Evolutionary conservation across 139 green algal species (phyloP).

Genomic region (Astrephomene gubernaculifera): DNA sequence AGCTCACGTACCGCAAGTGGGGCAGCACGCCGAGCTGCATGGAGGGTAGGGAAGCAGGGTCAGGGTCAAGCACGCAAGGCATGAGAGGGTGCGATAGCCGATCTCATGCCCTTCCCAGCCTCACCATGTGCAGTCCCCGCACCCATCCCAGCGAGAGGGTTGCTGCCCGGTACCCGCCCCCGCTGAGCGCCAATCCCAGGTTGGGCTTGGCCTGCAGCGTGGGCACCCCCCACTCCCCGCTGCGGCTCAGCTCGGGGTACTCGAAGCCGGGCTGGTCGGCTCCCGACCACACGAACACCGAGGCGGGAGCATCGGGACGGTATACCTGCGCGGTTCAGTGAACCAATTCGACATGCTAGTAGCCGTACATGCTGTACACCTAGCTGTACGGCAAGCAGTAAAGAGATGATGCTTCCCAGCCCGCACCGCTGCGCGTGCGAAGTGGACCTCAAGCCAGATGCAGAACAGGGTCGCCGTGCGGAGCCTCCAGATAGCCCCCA

Average conservation of each 20-base stretch:
- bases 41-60: not conserved
- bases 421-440: no score
- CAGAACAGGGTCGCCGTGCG: no score
- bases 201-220: conserved; percentile 30
- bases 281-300: conserved; percentile 15
- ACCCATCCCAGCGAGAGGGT: conserved; percentile 42
- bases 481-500: no score
- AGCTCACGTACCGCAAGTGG: conserved; percentile 39
- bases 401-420: no score
- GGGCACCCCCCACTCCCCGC: conserved; percentile 39
- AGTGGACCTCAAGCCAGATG: no score
- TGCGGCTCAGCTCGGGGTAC: conserved; percentile 30
- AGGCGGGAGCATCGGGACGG: not conserved
- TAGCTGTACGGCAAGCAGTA: no score
- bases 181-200: conserved; percentile 47
- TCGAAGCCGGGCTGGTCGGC: conserved; percentile 17
- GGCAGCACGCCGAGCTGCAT: conserved; percentile 25
- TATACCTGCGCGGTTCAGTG: conserved; percentile 11
- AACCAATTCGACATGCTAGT: no score
- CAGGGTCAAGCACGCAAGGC: no score
- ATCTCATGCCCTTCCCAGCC: not conserved
- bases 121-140: conserved; percentile 38
- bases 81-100: not conserved
- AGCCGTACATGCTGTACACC: no score
- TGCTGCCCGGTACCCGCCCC: conserved; percentile 47